Evolutionary conservation across 2,329 filamentous ascomycete genomes (phyloP), one percentile per base, ranked within the genome.

Genomic region (Aspergillus eucalypticola): DNA sequence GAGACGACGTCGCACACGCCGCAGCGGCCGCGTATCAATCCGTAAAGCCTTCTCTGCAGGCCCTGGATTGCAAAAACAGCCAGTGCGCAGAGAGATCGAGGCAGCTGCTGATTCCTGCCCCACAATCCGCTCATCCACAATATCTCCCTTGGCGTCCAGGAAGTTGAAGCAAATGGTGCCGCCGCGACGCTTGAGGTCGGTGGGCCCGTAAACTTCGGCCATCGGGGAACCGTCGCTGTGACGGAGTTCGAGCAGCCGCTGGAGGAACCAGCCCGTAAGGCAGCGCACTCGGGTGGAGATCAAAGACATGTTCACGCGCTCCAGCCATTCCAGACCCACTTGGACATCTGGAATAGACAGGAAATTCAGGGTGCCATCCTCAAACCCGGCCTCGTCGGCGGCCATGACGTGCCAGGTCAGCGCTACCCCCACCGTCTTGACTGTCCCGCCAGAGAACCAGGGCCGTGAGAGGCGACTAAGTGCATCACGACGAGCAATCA

Each of bases 51-150:
- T 54, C 32, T 60, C 59, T 13, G 48, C 42, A 11, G 49, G 49
- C 5, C 59, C 59, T 3, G 59, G 59, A 11, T 60, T 60, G 44
- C 59, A 60, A 17, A 60, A 60, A 17, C 59, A 60, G 19, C 59
- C 59, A 15, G 59, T 60, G 23, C 59, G 59, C 41, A 60, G 23
- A 21, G 59, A 60, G 13, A 60, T 58, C 13, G 38, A 6, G 27
- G 41, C 49, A 5, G 49, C 32, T 3, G 59, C 49, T 7, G 59
- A 58, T 38, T 60, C 59, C 41, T 21, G 42, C 48, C 49, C 59
- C 38, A 60, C 59, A 21, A 60, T n/a, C n/a, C 59, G 59, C 54
- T 60, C 59, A 17, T 60, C 59, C 27, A 60, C 32, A 7, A 60
- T 56, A 41, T 54, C 58, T 13, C 59, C 59, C 1, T 39, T 32